Base-by-base conservation (phyloP, 176 grass and related monocot species). In the Luzula sylvatica region DNA sequence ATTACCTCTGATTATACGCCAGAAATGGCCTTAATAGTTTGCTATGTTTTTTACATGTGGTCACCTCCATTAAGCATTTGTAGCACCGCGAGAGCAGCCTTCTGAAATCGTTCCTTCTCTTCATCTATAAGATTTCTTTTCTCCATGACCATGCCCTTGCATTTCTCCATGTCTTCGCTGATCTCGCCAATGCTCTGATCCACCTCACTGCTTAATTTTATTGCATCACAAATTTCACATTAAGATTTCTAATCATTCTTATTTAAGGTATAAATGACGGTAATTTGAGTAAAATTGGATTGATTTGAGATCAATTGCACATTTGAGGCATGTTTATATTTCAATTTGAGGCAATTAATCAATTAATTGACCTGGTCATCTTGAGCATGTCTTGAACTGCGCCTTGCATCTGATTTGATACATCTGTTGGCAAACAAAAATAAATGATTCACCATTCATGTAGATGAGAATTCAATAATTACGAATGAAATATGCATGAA, bases 351-450 rank as follows among this genome's bases (percentile, higher is more conserved):
- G n/a, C n/a, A n/a, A n/a, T n/a, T n/a, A n/a, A n/a, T n/a, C n/a
- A n/a, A n/a, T n/a, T n/a, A 26, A 55, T 52, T 43, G 17, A 82
- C 83, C 69, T 74, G 38, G 77, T 73, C 83, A 88, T 82, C 70
- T 95, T 95, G 56, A 95, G 66, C 90, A 88, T 84, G 70, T 25
- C 66, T 50, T 95, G 73, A 26, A 95, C 69, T 24, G 63, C 74
- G 14, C 53, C 58, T 55, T 86, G 83, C 53, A 95, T 67, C 77
- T 86, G 90, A 61, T 85, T 71, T 61, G 83, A 95, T 40, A 84
- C 30, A 25, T 95, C 90, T 95, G 90, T 68, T 64, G 0, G 7
- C 0, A 35, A 35, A n/a, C n/a, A n/a, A n/a, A n/a, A n/a, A n/a
- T n/a, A n/a, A n/a, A n/a, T n/a, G n/a, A n/a, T n/a, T n/a, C n/a